Base-by-base conservation (phyloP, 345 rosid genomes). In the Boechera divaricarpa region DNA sequence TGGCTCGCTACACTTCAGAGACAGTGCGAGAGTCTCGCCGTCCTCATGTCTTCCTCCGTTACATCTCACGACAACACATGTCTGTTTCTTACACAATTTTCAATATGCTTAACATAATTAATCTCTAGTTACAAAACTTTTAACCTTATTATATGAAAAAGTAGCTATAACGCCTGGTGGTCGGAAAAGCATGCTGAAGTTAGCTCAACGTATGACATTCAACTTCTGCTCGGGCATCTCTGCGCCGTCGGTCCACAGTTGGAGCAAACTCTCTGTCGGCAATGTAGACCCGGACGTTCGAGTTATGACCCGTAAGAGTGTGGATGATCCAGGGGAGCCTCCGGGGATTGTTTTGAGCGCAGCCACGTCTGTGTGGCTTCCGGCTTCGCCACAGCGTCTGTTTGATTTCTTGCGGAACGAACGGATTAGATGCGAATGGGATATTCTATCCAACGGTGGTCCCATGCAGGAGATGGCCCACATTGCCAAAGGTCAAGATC, bases 1-100 rank as follows among this genome's bases (percentile, higher is more conserved):
- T 88, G 91, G 96, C 53, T 88, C 4, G 85, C 96, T 45, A 83
- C 93, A 28, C 89, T 90, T 32, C 91, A 87, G 65, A 83, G 92
- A 53, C 93, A 88, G 10, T 84, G 86, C 77, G 84, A 87, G 60
- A 78, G 86, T 79, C 79, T 87, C 11, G 87, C 88, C 5, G 79
- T 85, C 49, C 90, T 87, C 69, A 79, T 86, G 87, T 85, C 91
- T 36, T 83, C 96, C 5, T 51, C 76, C 13, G 85, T 77, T 42
- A 69, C 87, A 12, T n/a, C 79, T 15, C 79, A 77, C 55, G 89
- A 87, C 29, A 83, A 83, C 58, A 51, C 88, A 59, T 85, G 91
- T 89, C 26, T 15, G 76, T 51, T 49, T 59, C 73, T 15, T 56
- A 18, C 38, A 47, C 57, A 42, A 18, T 42, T 58, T 2, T 64